Conservation (phyloP, 78 protist genomes). For the Dictyostelium firmibasis region DNA sequence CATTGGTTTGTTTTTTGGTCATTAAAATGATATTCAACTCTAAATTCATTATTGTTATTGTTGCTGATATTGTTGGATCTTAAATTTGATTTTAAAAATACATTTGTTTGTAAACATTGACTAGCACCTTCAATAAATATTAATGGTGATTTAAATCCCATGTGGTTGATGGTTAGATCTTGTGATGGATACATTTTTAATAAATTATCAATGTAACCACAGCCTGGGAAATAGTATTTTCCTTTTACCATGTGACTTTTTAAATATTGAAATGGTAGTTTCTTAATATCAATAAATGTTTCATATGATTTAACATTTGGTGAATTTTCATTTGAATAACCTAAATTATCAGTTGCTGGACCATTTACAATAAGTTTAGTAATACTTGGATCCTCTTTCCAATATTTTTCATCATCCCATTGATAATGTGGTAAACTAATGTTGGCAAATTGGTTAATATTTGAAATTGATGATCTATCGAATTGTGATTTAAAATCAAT, state of each 20-base stretch:
- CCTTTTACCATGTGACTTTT: conserved; percentile 16
- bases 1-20: background rate
- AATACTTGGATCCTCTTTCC: conserved; percentile 5
- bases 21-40: background rate
- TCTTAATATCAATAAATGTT: conserved; percentile 18
- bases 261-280: background rate
- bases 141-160: conserved; percentile 54
- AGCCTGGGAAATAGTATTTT: conserved; percentile 6
- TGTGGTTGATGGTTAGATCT: background rate
- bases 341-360: background rate
- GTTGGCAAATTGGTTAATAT: background rate
- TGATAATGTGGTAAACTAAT: conserved; percentile 36
- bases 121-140: conserved; percentile 3
- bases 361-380: background rate
- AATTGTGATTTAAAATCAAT: background rate
- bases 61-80: background rate
- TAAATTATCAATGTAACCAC: conserved; percentile 4
- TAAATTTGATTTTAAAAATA: background rate
- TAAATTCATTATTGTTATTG: background rate
- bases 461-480: too few species aligned
- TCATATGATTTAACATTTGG: background rate
- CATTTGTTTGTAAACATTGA: conserved; percentile 33
- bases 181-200: background rate
- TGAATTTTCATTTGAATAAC: background rate
- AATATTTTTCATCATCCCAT: conserved; percentile 52